Base-by-base conservation (phyloP, 1,284 basidiomycete species). In the Marasmius tenuissimus region DNA sequence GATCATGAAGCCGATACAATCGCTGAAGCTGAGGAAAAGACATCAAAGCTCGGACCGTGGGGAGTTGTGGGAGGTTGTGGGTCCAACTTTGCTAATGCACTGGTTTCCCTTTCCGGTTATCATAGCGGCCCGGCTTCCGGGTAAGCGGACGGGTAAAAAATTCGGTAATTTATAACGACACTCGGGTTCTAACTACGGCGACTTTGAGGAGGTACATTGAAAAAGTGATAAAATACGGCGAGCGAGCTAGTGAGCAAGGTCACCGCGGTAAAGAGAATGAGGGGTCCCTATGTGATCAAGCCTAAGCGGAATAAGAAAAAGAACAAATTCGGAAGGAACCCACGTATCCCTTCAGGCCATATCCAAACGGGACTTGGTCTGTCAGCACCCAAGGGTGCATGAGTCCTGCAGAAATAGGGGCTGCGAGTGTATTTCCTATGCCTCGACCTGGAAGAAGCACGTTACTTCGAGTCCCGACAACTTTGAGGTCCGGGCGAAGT, bases 331-430 rank as follows among this genome's bases (percentile, higher is more conserved):
- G 45, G 16, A 5, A 54, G 8, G n/a, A 18, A 54, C 52, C 38
- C 52, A 54, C 52, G 20, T 54, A 54, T 54, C 34, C 52, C 20
- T 54, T 54, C n/a, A 54, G 34, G 4, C 52, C 52, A 54, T 54
- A 54, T 14, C 34, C 52, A 20, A 11, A 54, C 16, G 52, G 35
- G 2, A n/a, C 6, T 38, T 38, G 35, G 16, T 38, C 16, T 14
- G 52, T 54, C 4, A 54, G 5, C 5, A n/a, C 14, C n/a, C 34
- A 54, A 18, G 52, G 52, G 18, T 37, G 34, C 12, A 54, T 34
- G 12, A 54, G 52, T 54, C 27, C 52, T 12, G 52, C 52, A 18
- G 52, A 54, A n/a, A 54, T 37, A 10, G 52, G 52, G 11, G 52
- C 33, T 37, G 52, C 35, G 12, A 54, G 37, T 16, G 34, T 35